A percentile compares a stretch with the other conserved stretches of the same genome.
Conservation (phyloP, 495 filamentous ascomycete species). For the Pyronema omphalodes region DNA sequence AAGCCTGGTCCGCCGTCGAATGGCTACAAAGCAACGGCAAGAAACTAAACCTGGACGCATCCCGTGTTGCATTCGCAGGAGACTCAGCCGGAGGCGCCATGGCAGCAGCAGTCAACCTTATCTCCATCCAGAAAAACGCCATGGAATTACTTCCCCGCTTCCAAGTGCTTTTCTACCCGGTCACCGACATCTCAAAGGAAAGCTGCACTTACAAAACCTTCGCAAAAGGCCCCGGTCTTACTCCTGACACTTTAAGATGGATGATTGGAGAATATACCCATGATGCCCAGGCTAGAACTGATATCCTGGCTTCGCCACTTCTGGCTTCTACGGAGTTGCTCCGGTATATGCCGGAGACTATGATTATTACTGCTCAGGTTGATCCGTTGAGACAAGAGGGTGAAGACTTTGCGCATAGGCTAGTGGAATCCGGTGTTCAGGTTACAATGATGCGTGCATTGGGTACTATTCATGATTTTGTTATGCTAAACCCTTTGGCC, state of each 20-base stretch:
- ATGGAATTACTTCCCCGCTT: constrained; percentile 9
- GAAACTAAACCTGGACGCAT: constrained; percentile 7
- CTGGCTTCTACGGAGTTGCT: constrained; percentile 15
- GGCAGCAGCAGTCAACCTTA: constrained; percentile 6
- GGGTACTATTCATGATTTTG: constrained; percentile 27
- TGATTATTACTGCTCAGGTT: constrained; percentile 30
- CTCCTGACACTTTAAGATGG: neutral
- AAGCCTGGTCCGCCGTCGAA: constrained; percentile 18
- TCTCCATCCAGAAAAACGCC: constrained; percentile 5
- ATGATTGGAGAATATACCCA: constrained; percentile 11
- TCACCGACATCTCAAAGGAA: constrained; percentile 15
- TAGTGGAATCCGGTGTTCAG: constrained; percentile 27
- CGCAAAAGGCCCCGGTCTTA: constrained; percentile 10
- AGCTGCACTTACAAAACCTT: constrained; percentile 11
- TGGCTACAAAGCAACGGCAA: constrained; percentile 17
- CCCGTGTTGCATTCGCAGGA: constrained; percentile 14
- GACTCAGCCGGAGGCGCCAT: constrained; percentile 23
- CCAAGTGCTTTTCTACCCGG: constrained; percentile 20
- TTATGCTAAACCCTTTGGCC: constrained; percentile 23
- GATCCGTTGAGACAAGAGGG: constrained; percentile 33
- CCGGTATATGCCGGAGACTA: constrained; percentile 28
- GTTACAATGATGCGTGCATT: constrained; percentile 24
- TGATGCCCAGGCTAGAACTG: constrained; percentile 4
- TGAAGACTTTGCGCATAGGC: constrained; percentile 28
- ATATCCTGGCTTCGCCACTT: constrained; percentile 15